A percentile compares a stretch with the other conserved stretches of the same genome.
phyloP scores from a whole-genome alignment of 1,139 yeast genomes.

The Protomyces macrosporus region DNA sequence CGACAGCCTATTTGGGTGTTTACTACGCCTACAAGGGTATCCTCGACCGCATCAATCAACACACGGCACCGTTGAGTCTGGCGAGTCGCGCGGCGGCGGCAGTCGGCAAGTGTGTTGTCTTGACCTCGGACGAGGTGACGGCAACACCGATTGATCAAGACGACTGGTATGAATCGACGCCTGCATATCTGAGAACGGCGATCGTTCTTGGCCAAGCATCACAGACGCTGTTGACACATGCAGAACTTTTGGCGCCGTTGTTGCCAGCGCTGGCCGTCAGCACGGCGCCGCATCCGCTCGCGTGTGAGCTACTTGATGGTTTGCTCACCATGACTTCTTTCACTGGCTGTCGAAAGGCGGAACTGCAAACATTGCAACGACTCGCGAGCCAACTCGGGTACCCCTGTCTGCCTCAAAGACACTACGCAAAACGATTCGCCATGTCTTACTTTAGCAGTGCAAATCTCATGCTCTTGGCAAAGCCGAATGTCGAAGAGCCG shows the following conservation, averaged over 20 bases:
- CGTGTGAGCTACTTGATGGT: background rate
- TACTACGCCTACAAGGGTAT: conserved; percentile 15
- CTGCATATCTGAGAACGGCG: conserved; percentile 7
- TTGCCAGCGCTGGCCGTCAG: conserved; percentile 11
- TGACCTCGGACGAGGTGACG: conserved; percentile 1
- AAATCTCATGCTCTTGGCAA: background rate
- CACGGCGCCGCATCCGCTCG: background rate
- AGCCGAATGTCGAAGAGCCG: background rate
- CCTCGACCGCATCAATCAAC: conserved; percentile 1
- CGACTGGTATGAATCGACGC: conserved; percentile 23
- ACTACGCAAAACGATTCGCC: background rate
- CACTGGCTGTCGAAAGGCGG: conserved; percentile 7
- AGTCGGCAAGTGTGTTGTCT: conserved; percentile 17
- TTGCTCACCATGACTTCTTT: background rate
- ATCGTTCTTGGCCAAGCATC: conserved; percentile 15
- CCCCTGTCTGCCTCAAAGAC: conserved; percentile 5
- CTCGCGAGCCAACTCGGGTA: background rate
- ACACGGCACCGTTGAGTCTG: background rate
- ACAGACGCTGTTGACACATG: conserved; percentile 3
- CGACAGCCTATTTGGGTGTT: conserved; percentile 15
- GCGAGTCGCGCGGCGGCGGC: conserved; percentile 12
- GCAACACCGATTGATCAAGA: conserved; percentile 7
- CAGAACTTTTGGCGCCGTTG: background rate
- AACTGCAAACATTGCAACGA: background rate
- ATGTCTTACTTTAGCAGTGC: background rate